phyloP scores from a whole-genome alignment of 208 protist genomes.

The Crithidia fasciculata region DNA sequence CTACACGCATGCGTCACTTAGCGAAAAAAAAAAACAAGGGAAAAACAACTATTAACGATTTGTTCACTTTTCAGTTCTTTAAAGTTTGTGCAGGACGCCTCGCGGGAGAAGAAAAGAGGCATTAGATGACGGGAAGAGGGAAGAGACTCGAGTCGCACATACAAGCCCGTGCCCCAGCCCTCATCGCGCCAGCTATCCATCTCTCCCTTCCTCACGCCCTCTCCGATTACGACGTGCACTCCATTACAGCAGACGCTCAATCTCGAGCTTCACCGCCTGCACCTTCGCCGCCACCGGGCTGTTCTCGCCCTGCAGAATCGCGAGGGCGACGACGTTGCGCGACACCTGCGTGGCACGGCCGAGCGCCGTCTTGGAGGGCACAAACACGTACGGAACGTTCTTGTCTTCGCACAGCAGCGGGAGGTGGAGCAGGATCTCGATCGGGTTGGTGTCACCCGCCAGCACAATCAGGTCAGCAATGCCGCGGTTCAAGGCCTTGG shows the following conservation, averaged over 20 bases:
- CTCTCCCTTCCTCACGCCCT: too few species aligned
- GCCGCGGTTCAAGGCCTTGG: conserved; percentile 99
- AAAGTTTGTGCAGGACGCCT: too few species aligned
- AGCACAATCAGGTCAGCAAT: conserved; percentile 99
- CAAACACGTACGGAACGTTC: conserved; percentile 99
- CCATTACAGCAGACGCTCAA: conserved; percentile 97
- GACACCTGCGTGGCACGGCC: conserved; percentile 99
- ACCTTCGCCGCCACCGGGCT: conserved; percentile 97
- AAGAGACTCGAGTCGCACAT: too few species aligned
- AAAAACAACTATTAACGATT: too few species aligned
- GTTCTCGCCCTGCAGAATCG: conserved; percentile 96
- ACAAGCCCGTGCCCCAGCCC: too few species aligned
- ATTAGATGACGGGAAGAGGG: too few species aligned
- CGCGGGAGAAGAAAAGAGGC: too few species aligned
- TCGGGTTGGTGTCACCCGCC: conserved; percentile 99
- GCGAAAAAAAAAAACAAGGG: not conserved
- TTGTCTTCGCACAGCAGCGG: conserved; percentile 99
- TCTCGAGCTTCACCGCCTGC: conserved; percentile 96
- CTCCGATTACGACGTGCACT: not conserved
- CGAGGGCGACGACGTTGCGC: conserved; percentile 97
- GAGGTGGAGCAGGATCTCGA: conserved; percentile 99
- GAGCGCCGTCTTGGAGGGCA: conserved; percentile 98
- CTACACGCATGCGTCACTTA: not conserved
- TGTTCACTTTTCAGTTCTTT: too few species aligned
- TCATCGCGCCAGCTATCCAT: too few species aligned